Base-by-base conservation (phyloP, 441 rosid genomes). In the Kokia cookei region DNA sequence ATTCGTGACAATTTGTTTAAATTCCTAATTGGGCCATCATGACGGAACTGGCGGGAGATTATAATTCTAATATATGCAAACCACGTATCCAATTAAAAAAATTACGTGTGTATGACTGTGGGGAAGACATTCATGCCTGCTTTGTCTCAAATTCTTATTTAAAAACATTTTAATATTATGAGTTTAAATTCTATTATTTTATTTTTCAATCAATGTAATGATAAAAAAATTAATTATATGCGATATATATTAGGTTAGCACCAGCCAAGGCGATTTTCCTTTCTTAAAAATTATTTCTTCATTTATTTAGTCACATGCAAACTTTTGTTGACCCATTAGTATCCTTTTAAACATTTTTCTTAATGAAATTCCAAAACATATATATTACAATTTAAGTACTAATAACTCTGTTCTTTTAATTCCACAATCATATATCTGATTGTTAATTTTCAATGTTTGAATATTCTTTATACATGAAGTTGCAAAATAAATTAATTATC, bases 1-100 rank as follows among this genome's bases (percentile, higher is more conserved):
- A 15, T 4, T n/a, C 51, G 5, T 5, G 7, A 17, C 62, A 35
- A 14, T 12, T 53, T 35, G 12, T 35, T 54, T 37, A 6, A 69
- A 6, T 7, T 53, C 26, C 2, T 3, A 27, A 53, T 32, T 11
- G 12, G 63, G 74, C 48, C 61, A 32, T 4, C 17, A 47, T 66
- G 76, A 35, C 72, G 78, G 24, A 24, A 54, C 11, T 24, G 81
- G 74, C 78, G 78, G 78, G 77, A 32, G 26, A 50, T 67, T 32
- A 15, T 22, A 59, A 63, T 68, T 64, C 74, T 32, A 37, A 37
- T 37, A 37, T 37, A 37, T 37, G 40, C 40, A 37, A 37, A 6
- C 7, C 40, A 6, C 40, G 8, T 37, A 37, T 37, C 40, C 1
- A 37, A 47, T 12, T 47, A 3, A 50, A 48, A 50, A 14, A 50